phyloP scores from a whole-genome alignment of 768 basidiomycete genomes.

The Cystobasidium ongulense region DNA sequence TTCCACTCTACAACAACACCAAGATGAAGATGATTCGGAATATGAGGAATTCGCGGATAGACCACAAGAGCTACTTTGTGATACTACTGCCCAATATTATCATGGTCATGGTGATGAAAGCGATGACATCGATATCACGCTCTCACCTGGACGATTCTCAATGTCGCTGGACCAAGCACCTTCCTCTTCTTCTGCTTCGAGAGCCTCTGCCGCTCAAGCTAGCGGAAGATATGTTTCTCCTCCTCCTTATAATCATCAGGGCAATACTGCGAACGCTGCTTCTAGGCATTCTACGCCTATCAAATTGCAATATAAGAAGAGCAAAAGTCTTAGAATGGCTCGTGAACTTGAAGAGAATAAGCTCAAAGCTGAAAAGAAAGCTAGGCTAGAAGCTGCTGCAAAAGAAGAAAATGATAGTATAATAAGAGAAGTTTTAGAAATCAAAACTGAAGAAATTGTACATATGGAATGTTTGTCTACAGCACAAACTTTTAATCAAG shows the following conservation, averaged over 20 bases:
- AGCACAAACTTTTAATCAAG: not conserved
- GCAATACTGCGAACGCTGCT: not conserved
- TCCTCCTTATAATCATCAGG: not conserved
- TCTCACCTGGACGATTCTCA: not conserved
- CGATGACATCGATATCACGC: not conserved
- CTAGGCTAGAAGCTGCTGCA: not conserved
- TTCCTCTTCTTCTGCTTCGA: not conserved
- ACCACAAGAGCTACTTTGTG: not conserved
- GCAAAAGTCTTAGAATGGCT: constrained; percentile 21
- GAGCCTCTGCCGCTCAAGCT: not conserved
- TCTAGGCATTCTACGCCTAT: constrained; percentile 7
- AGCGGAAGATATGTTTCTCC: not conserved
- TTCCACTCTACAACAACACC: not conserved
- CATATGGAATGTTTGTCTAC: constrained; percentile 42
- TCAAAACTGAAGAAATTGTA: constrained; percentile 35
- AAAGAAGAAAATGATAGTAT: not conserved
- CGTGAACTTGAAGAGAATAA: constrained; percentile 19
- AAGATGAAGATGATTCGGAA: constrained; percentile 14
- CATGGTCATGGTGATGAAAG: too few species aligned
- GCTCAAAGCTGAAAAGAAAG: not conserved
- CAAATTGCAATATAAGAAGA: constrained; percentile 19
- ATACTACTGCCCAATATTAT: not conserved
- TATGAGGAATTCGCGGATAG: constrained; percentile 11
- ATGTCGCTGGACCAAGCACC: not conserved
- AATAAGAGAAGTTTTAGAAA: not conserved